Evolutionary conservation across 2,329 filamentous ascomycete species (phyloP), one percentile per base, ranked within the genome.

Genomic region (Fusarium caatingaense): DNA sequence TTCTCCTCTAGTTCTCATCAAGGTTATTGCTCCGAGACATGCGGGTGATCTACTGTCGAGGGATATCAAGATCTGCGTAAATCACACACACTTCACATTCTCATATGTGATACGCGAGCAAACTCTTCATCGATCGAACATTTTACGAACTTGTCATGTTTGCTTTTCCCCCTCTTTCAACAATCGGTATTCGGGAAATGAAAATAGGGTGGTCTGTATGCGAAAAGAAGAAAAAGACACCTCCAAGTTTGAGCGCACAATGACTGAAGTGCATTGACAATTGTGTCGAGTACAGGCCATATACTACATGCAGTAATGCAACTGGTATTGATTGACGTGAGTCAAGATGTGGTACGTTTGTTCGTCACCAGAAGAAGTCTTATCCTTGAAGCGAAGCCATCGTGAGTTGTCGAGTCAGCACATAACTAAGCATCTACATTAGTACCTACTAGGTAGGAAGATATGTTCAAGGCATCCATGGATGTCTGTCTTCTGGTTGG

Each of bases 51-150:
- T 57, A 46, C 64, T 23, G 45, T 57, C 44, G 21, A 59, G 62
- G 45, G 45, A 70, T 57, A 53, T 53, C 57, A 62, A 58, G 62
- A 59, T 70, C 62, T 57, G 34, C 53, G 30, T 25, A 28, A 23
- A 44, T 56, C 62, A 68, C 57, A 70, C 48, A 60, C 67, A 70
- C 28, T 56, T 64, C 57, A 67, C 62, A 67, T 60, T 56, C 67
- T 70, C 54, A 46, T 32, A 55, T 59, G 40, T 60, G 27, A 47
- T 44, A 45, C 47, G 49, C 27, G 21, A 20, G 25, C 21, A 37
- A 40, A 15, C 21, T 30, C 37, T 32, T 32, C 42, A 54, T 64
- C 40, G 42, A 50, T 49, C 63, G 50, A 42, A 37, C 44, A 34
- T 13, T 11, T 13, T 11, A n/a, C 23, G 16, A 25, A 45, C 32